These are phyloP conservation scores for Euphorbia peplus DNA, from an alignment of 345 rosid genomes.

Conservation along the genomic window DNA sequence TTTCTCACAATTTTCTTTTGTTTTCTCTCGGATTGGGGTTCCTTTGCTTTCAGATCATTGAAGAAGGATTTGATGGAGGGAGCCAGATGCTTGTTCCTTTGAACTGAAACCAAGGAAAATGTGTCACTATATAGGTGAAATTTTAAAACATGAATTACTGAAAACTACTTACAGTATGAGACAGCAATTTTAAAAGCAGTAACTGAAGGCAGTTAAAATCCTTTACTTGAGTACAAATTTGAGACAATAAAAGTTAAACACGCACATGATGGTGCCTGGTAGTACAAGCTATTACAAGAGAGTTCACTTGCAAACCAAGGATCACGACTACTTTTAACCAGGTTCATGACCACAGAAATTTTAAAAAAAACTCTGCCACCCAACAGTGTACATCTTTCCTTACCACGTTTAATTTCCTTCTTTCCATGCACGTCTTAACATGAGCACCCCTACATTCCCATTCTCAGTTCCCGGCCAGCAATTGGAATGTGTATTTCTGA, in stretches of 20 bases:
- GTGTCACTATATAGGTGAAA: not conserved
- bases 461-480: not conserved
- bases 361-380: too few relatives aligned
- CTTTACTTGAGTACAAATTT: too few relatives aligned
- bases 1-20: slow-evolving; percentile 53
- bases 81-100: slow-evolving; percentile 67
- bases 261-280: not conserved
- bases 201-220: too few relatives aligned
- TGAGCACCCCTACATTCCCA: not conserved
- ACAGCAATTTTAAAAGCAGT: too few relatives aligned
- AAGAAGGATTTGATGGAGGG: slow-evolving; percentile 54
- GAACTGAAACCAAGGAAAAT: slow-evolving; percentile 51
- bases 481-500: not conserved
- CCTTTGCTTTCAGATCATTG: slow-evolving; percentile 65
- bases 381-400: too few relatives aligned
- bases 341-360: too few relatives aligned
- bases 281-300: not conserved
- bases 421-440: too few relatives aligned
- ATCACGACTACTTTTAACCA: too few relatives aligned
- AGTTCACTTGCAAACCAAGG: not conserved
- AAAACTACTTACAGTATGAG: too few relatives aligned
- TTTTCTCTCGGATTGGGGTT: slow-evolving; percentile 68
- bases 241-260: not conserved
- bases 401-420: not conserved
- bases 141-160: too few relatives aligned